These are phyloP conservation scores for Phaeosphaeria sp. DNA, from an alignment of 2,329 filamentous ascomycete genomes.

Conservation along the genomic window DNA sequence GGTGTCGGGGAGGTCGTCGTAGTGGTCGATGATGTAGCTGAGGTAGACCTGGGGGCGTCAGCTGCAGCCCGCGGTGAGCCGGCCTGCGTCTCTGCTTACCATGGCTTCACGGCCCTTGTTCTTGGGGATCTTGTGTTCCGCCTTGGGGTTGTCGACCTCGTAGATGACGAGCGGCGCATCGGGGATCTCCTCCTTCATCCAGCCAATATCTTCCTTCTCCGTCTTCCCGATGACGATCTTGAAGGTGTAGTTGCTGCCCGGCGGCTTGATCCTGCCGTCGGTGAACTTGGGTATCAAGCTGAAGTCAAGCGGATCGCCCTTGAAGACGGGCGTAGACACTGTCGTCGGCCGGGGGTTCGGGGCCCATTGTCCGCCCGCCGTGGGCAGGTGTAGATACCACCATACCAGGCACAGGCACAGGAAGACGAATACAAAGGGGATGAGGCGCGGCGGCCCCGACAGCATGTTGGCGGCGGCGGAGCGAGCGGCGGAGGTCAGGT, in stretches of 20 bases:
- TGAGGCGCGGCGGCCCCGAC: constrained; percentile 42
- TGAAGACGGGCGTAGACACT: constrained; percentile 15
- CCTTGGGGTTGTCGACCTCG: constrained; percentile 59
- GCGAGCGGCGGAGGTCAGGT: constrained; percentile 9
- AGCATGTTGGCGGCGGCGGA: constrained; percentile 38
- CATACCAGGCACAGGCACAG: constrained; percentile 35
- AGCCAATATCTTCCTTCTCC: constrained; percentile 45
- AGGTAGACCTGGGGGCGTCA: constrained; percentile 55
- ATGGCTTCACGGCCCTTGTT: constrained; percentile 70
- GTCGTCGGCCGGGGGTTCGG: constrained; percentile 12
- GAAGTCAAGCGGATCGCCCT: constrained; percentile 44
- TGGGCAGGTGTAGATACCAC: constrained; percentile 36
- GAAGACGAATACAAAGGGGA: constrained; percentile 36
- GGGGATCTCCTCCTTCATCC: constrained; percentile 45
- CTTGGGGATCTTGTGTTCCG: constrained; percentile 59
- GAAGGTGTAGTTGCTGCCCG: constrained; percentile 45
- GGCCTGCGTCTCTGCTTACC: constrained; percentile 26
- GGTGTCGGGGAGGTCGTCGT: constrained; percentile 65
- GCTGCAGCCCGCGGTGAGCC: background rate
- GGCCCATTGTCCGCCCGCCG: constrained; percentile 15
- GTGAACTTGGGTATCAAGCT: constrained; percentile 42
- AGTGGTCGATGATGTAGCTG: constrained; percentile 69
- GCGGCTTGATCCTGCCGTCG: constrained; percentile 38
- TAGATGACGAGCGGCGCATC: constrained; percentile 55
- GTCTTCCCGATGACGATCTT: constrained; percentile 47